Conservation (phyloP, 2,329 filamentous ascomycete species). For the Keithomyces neogunnii region DNA sequence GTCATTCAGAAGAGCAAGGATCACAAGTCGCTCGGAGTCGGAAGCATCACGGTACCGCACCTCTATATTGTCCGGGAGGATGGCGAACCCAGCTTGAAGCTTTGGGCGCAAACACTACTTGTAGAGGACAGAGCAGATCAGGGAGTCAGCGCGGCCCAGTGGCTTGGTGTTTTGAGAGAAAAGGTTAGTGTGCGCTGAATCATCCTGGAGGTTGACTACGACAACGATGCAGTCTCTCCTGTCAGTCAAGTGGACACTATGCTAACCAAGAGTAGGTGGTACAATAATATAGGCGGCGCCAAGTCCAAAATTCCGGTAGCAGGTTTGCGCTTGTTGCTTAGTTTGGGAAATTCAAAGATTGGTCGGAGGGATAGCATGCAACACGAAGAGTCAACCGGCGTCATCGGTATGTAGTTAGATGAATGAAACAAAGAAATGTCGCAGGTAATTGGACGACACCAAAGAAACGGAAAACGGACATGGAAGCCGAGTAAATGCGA, state of each 20-base stretch:
- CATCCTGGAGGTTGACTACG: not conserved
- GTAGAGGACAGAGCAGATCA: slow-evolving; percentile 94
- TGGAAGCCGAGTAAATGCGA: no score
- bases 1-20: slow-evolving; percentile 90
- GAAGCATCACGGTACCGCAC: slow-evolving; percentile 86
- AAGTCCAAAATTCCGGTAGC: not conserved
- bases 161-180: slow-evolving; percentile 84
- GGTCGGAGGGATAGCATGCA: no score
- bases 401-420: no score
- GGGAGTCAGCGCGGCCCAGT: slow-evolving; percentile 85
- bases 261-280: not conserved
- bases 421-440: no score
- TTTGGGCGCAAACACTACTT: slow-evolving; percentile 94
- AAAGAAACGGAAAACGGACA: no score
- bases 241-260: not conserved
- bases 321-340: not conserved
- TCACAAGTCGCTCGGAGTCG: slow-evolving; percentile 76
- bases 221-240: not conserved
- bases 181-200: slow-evolving; percentile 54
- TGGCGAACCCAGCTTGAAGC: slow-evolving; percentile 85
- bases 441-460: no score
- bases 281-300: not conserved
- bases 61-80: slow-evolving; percentile 92
- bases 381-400: no score
- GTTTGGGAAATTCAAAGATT: not conserved